Conservation (phyloP, 345 rosid species). For the Nephelium lappaceum region DNA sequence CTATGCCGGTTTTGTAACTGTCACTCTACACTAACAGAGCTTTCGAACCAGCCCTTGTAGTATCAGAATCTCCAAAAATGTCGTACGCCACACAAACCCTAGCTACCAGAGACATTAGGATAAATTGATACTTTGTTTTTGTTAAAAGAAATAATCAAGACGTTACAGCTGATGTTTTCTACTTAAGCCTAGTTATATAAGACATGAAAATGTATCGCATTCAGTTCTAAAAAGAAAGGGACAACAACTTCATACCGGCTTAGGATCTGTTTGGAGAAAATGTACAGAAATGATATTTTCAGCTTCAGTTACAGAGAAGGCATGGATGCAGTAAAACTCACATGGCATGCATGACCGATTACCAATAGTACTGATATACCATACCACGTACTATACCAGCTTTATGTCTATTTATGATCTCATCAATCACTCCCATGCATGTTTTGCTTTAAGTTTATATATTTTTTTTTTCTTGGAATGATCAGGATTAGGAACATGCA, state of each 20-base stretch:
- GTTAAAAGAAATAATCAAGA: neutral
- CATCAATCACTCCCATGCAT: neutral
- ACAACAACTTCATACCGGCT: neutral
- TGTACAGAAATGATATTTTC: neutral
- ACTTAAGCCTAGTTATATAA: neutral
- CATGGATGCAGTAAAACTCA: neutral
- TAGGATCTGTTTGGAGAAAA: neutral
- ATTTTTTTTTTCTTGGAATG: neutral
- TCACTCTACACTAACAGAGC: slow-evolving; percentile 13
- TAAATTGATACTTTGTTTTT: neutral
- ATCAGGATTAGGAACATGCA: neutral
- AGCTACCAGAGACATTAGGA: neutral
- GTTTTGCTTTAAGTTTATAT: neutral
- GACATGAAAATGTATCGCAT: neutral
- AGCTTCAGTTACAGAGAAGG: neutral
- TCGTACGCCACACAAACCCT: neutral
- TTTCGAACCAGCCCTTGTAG: neutral
- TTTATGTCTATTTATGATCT: neutral
- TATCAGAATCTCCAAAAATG: neutral
- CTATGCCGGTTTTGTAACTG: neutral
- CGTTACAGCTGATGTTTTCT: neutral
- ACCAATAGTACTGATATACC: neutral
- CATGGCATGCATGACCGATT: neutral
- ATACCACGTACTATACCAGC: no score
- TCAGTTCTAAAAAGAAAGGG: neutral